phyloP scores from a whole-genome alignment of 768 basidiomycete genomes.

The Lactarius quietus region DNA sequence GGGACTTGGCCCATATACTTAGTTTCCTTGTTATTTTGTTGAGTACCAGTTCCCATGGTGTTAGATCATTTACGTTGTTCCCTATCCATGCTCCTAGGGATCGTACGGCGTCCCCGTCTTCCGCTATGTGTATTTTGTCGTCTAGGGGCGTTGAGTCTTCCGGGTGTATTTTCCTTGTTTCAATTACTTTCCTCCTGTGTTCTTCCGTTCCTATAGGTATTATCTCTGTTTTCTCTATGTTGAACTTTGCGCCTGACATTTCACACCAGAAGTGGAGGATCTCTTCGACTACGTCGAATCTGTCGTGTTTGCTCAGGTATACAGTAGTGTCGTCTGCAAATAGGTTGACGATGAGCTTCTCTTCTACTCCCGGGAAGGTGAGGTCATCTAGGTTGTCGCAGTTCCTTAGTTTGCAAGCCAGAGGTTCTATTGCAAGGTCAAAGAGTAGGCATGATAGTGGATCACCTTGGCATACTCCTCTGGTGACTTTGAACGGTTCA shows the following conservation, averaged over 20 bases:
- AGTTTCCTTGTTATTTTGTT: no score
- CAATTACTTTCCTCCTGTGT: slow-evolving; percentile 7
- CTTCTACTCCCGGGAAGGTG: not conserved
- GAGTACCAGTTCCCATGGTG: no score
- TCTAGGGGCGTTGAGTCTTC: not conserved
- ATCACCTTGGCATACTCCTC: slow-evolving; percentile 14
- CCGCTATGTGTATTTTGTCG: not conserved
- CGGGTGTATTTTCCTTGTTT: not conserved
- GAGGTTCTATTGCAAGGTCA: slow-evolving; percentile 4
- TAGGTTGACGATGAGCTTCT: not conserved
- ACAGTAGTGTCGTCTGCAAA: slow-evolving; percentile 5
- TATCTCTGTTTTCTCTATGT: slow-evolving; percentile 39
- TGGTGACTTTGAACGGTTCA: not conserved
- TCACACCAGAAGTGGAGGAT: slow-evolving; percentile 41
- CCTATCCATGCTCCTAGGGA: not conserved
- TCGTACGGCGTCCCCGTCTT: not conserved
- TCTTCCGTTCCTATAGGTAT: slow-evolving; percentile 34
- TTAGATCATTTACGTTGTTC: not conserved
- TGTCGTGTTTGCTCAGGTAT: slow-evolving; percentile 34
- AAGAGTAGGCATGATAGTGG: slow-evolving; percentile 6
- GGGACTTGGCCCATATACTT: no score
- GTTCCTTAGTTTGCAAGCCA: not conserved
- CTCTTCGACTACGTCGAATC: slow-evolving; percentile 27
- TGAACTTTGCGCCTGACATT: slow-evolving; percentile 42
- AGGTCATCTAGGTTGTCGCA: not conserved